Percentiles rank a stretch among this genome's conserved stretches.
Evolutionary conservation across 2,329 filamentous ascomycete species (phyloP).

Genomic region (Rhytidhysteron rufulum): DNA sequence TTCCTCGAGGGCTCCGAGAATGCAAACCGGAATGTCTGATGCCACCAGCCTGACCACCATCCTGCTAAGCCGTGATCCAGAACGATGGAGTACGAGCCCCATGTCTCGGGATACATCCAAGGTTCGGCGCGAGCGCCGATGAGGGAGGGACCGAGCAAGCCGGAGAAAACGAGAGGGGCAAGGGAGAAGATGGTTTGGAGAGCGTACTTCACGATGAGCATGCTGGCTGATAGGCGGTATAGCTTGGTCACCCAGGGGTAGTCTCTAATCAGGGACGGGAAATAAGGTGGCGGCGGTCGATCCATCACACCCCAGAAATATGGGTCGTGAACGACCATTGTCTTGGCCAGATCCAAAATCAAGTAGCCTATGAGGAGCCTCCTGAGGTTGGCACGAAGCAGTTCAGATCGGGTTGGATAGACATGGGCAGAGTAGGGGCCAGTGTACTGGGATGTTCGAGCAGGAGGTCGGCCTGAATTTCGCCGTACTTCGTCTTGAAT

Average conservation of each 20-base stretch:
- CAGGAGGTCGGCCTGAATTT: slow-evolving; percentile 20
- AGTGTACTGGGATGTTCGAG: slow-evolving; percentile 13
- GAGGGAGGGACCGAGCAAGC: slow-evolving; percentile 55
- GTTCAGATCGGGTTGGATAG: slow-evolving; percentile 28
- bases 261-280: slow-evolving; percentile 39
- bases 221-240: slow-evolving; percentile 56
- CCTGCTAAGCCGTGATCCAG: slow-evolving; percentile 70
- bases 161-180: slow-evolving; percentile 57
- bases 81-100: slow-evolving; percentile 52
- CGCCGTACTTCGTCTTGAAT: slow-evolving; percentile 36
- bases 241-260: slow-evolving; percentile 44
- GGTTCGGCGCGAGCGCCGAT: slow-evolving; percentile 58
- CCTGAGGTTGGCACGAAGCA: slow-evolving; percentile 31
- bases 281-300: slow-evolving; percentile 42
- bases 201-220: slow-evolving; percentile 56
- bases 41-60: slow-evolving; percentile 86
- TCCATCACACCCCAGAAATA: slow-evolving; percentile 63
- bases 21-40: slow-evolving; percentile 78
- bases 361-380: slow-evolving; percentile 59
- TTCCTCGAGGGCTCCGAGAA: slow-evolving; percentile 60
- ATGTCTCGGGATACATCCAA: slow-evolving; percentile 60
- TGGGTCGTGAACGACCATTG: slow-evolving; percentile 68
- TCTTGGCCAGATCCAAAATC: slow-evolving; percentile 65
- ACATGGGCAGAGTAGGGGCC: slow-evolving; percentile 34
- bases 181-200: slow-evolving; percentile 60